Base-by-base conservation (phyloP, 768 basidiomycete species). In the Cyathus striatus region DNA sequence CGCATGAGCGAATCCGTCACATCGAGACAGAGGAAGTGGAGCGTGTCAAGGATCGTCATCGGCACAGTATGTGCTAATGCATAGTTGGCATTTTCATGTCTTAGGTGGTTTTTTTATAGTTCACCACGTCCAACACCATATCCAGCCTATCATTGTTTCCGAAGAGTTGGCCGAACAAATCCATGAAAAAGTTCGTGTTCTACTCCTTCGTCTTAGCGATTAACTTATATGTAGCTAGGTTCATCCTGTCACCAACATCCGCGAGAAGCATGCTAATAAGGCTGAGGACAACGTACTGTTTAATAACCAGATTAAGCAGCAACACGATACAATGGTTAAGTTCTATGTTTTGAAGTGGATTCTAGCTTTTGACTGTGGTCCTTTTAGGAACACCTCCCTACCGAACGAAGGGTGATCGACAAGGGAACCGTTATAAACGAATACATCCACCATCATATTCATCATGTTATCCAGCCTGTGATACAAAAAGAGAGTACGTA, bases 91-190 rank as follows among this genome's bases (percentile, higher is more conserved):
- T n/a, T n/a, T n/a, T n/a, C n/a, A n/a, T n/a, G n/a, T n/a, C n/a
- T n/a, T n/a, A n/a, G n/a, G n/a, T 16, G 43, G 22, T 33, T 40
- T 4, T 12, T 27, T 17, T 12, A 3, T 23, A 66, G 66, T 64
- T 25, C 67, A 69, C 46, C 65, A 65, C 26, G 51, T 69, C 10
- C 65, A 67, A 41, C 61, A 69, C 38, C 65, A 69, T 48, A 60
- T 57, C 1, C 63, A 66, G 34, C 67, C 65, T 2, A 51, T 67
- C 7, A 43, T 54, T 3, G 55, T 59, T 1, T 45, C 48, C 0
- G 60, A 63, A 27, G 48, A 53, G 16, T 33, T 56, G 23, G 39
- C 53, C 1, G 65, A 66, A 40, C 45, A 54, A 23, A 49, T 52
- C 22, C 50, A 44, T 36, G 54, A 64, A 4, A 45, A 47, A 17